Conservation (phyloP, 2,329 filamentous ascomycete species). For the Fusarium acutatum region DNA sequence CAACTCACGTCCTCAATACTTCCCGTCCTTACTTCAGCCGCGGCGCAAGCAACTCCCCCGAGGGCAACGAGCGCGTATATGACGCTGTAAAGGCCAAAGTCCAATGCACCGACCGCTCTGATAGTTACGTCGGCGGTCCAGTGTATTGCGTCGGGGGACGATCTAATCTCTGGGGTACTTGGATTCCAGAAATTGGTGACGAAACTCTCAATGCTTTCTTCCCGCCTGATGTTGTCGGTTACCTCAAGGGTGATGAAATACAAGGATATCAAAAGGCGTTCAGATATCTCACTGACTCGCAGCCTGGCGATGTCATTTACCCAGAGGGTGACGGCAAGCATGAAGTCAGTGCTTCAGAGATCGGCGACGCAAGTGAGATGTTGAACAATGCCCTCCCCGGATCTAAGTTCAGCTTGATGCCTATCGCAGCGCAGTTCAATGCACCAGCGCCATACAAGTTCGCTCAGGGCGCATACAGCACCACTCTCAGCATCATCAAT, state of each 20-base stretch:
- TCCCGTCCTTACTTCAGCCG: conserved; percentile 29
- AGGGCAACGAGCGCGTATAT: conserved; percentile 28
- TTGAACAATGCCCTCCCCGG: background rate
- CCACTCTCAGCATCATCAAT: conserved; percentile 23
- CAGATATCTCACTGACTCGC: conserved; percentile 16
- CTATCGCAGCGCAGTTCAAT: conserved; percentile 27
- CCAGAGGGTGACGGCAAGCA: background rate
- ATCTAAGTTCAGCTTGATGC: conserved; percentile 14
- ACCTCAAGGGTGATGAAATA: background rate
- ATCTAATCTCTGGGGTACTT: conserved; percentile 29
- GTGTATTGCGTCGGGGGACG: conserved; percentile 28
- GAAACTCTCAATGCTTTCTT: conserved; percentile 8
- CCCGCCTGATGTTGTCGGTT: background rate
- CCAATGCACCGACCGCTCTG: conserved; percentile 17
- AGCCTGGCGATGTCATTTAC: conserved; percentile 6
- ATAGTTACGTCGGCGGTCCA: conserved; percentile 26
- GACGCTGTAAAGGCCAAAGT: conserved; percentile 32
- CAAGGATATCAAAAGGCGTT: background rate
- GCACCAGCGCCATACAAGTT: conserved; percentile 27
- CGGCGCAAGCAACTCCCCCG: conserved; percentile 28
- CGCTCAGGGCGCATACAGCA: conserved; percentile 26
- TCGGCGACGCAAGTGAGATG: background rate
- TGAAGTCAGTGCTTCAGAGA: conserved; percentile 9
- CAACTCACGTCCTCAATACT: conserved; percentile 29
- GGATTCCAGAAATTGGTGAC: conserved; percentile 16